phyloP scores from a whole-genome alignment of 257 asterid genomes.

The Solanum sejunctum region DNA sequence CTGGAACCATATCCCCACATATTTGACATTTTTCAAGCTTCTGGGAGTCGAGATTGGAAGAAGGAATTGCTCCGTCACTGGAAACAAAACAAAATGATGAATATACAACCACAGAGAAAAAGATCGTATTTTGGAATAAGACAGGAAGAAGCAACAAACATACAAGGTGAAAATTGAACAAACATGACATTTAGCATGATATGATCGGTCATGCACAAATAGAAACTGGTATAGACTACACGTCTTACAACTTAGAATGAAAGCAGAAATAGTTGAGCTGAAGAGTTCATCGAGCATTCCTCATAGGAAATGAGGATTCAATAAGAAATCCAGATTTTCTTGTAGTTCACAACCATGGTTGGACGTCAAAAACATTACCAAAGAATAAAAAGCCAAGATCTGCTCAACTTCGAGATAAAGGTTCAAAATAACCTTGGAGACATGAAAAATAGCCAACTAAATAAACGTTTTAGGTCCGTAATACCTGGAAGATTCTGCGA shows the following conservation, averaged over 20 bases:
- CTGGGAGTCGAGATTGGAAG: conserved; percentile 72
- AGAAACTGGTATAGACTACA: neutral
- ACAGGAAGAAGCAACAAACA: neutral
- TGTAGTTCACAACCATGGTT: neutral
- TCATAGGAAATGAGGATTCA: neutral
- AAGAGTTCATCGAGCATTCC: neutral
- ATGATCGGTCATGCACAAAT: neutral
- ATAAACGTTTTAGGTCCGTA: neutral
- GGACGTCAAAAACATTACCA: neutral
- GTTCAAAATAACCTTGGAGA: neutral
- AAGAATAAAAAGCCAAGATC: neutral
- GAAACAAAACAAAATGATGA: conserved; percentile 1
- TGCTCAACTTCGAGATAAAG: neutral
- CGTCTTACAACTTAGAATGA: neutral
- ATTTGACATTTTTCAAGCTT: conserved; percentile 89
- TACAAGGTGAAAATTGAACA: neutral
- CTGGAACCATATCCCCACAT: conserved; percentile 90
- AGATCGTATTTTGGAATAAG: neutral
- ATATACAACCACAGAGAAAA: neutral
- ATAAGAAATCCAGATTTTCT: neutral
- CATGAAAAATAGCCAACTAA: neutral
- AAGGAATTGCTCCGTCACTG: conserved; percentile 83
- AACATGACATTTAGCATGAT: neutral
- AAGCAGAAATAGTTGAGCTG: neutral
- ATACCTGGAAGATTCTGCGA: conserved; percentile 89